These are phyloP conservation scores for Penicillium goetzii DNA, from an alignment of 495 filamentous ascomycete genomes.

Conservation along the genomic window DNA sequence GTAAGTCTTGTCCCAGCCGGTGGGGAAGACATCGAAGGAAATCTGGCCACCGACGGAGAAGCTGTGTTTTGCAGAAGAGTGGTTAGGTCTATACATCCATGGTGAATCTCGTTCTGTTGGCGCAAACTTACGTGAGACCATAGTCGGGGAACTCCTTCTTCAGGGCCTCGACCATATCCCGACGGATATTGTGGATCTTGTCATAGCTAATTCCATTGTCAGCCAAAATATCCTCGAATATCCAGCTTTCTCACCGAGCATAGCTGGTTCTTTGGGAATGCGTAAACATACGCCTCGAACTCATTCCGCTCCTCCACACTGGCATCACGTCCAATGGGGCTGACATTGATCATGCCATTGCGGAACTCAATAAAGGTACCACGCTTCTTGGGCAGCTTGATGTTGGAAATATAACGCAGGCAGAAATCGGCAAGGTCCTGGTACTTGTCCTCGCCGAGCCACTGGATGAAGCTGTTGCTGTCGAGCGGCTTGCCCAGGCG, in stretches of 20 bases:
- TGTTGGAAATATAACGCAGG: slow-evolving; percentile 85
- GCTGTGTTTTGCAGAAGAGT: slow-evolving; percentile 42
- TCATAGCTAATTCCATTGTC: slow-evolving; percentile 59
- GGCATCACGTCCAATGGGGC: slow-evolving; percentile 90
- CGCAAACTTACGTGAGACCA: slow-evolving; percentile 73
- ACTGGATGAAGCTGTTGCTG: slow-evolving; percentile 82
- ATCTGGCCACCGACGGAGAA: slow-evolving; percentile 96
- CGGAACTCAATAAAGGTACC: slow-evolving; percentile 96
- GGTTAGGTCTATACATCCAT: slow-evolving; percentile 5
- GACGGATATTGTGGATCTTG: slow-evolving; percentile 70
- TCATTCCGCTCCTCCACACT: slow-evolving; percentile 76
- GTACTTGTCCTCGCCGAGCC: slow-evolving; percentile 89
- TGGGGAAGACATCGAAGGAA: slow-evolving; percentile 97
- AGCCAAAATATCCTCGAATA: slow-evolving; percentile 8
- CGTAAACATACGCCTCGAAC: slow-evolving; percentile 59
- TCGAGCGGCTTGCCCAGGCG: slow-evolving; percentile 73
- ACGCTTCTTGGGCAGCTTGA: slow-evolving; percentile 83
- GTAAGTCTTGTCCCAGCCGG: slow-evolving; percentile 99
- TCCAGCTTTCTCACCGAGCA: not conserved
- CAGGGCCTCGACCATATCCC: slow-evolving; percentile 70
- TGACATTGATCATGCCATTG: slow-evolving; percentile 96
- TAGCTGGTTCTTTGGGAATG: slow-evolving; percentile 1
- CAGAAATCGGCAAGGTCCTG: slow-evolving; percentile 84
- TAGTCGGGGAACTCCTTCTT: slow-evolving; percentile 80
- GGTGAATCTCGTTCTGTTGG: not conserved